A percentile compares a stretch with the other conserved stretches of the same genome.
phyloP scores from a whole-genome alignment of 805 yeast genomes.

The Suhomyces emberorum region DNA sequence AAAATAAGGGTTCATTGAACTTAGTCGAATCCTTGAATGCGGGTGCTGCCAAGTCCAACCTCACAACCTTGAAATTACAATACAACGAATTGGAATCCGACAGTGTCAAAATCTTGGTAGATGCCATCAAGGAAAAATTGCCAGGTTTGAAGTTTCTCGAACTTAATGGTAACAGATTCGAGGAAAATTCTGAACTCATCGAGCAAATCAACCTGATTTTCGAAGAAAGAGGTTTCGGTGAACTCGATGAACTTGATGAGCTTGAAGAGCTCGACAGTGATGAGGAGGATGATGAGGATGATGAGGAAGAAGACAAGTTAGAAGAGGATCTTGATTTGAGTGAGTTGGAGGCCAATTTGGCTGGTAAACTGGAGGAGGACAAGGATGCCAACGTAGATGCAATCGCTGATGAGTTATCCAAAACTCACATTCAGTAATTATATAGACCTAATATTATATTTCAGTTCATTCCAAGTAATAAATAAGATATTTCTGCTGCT shows the following conservation, averaged over 20 bases:
- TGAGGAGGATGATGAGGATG: slow-evolving; percentile 65
- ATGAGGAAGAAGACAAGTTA: slow-evolving; percentile 48
- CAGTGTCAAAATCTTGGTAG: slow-evolving; percentile 57
- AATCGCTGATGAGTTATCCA: slow-evolving; percentile 57
- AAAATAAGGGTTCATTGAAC: slow-evolving; percentile 67
- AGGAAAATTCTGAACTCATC: slow-evolving; percentile 77
- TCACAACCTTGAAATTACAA: slow-evolving; percentile 70
- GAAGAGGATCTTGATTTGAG: slow-evolving; percentile 54
- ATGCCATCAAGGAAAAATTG: slow-evolving; percentile 51
- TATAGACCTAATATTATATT: too few species aligned
- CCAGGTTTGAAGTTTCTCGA: slow-evolving; percentile 66
- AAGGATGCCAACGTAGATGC: slow-evolving; percentile 50
- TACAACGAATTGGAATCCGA: slow-evolving; percentile 79
- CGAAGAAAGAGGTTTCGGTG: slow-evolving; percentile 72
- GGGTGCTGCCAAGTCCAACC: slow-evolving; percentile 35
- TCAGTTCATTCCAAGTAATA: too few species aligned
- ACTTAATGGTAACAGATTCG: slow-evolving; percentile 89
- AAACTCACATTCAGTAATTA: slow-evolving; percentile 45
- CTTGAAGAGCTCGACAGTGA: slow-evolving; percentile 79
- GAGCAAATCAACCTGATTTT: slow-evolving; percentile 61
- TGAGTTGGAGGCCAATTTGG: slow-evolving; percentile 53
- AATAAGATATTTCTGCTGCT: too few species aligned
- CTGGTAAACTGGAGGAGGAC: slow-evolving; percentile 39
- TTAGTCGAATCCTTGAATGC: slow-evolving; percentile 46
- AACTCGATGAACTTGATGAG: slow-evolving; percentile 90